Conservation (phyloP, 805 yeast genomes). For the Tetrapisispora fleetii region DNA sequence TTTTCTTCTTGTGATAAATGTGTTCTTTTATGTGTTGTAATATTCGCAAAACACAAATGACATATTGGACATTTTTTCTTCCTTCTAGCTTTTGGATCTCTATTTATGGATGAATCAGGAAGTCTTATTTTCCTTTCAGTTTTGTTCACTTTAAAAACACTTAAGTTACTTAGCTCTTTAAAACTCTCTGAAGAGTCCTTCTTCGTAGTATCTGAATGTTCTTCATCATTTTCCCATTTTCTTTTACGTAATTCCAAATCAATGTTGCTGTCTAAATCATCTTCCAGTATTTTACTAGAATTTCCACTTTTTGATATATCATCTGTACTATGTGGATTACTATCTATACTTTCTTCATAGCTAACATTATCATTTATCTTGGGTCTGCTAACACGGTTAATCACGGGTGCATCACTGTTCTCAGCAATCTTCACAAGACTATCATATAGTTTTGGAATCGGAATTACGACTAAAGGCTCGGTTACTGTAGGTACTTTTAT, state of each 20-base stretch:
- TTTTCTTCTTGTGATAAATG: constrained; percentile 59
- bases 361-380: not conserved
- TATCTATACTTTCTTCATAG: not conserved
- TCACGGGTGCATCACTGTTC: not conserved
- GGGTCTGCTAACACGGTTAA: not conserved
- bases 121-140: not conserved
- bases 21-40: constrained; percentile 72
- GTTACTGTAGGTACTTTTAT: no score
- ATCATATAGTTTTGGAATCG: not conserved
- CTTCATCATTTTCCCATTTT: not conserved
- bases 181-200: not conserved
- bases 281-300: not conserved
- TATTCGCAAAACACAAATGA: constrained; percentile 53
- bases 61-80: constrained; percentile 66
- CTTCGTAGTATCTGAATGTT: not conserved
- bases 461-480: not conserved
- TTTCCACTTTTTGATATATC: not conserved
- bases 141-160: not conserved
- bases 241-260: not conserved
- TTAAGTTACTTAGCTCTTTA: not conserved
- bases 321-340: no score
- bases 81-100: constrained; percentile 36
- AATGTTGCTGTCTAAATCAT: not conserved
- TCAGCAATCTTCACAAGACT: constrained; percentile 1
- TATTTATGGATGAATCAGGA: constrained; percentile 1